phyloP scores from a whole-genome alignment of 2,329 filamentous ascomycete genomes.

The Fusarium caatingaense region DNA sequence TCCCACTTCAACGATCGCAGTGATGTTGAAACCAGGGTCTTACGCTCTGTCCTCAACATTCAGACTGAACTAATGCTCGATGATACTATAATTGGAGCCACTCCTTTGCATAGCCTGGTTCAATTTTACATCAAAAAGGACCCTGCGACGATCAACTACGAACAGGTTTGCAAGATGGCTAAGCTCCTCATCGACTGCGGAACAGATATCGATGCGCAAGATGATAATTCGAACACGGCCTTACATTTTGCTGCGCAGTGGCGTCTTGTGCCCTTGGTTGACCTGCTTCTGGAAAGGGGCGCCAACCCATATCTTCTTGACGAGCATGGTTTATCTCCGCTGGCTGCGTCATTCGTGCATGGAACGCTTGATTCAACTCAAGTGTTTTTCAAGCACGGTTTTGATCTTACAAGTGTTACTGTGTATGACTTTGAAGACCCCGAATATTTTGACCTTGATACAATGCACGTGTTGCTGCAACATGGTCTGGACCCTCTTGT shows the following conservation, averaged over 20 bases:
- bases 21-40: slow-evolving; percentile 3
- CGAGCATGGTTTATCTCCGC: slow-evolving; percentile 7
- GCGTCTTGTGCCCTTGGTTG: neutral
- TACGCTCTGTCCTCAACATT: slow-evolving; percentile 31
- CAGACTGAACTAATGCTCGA: neutral
- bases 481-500: slow-evolving; percentile 32
- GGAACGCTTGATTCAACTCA: neutral
- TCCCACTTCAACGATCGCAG: neutral
- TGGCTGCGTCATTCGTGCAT: slow-evolving; percentile 11
- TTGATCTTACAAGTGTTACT: slow-evolving; percentile 12
- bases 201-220: slow-evolving; percentile 33
- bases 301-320: slow-evolving; percentile 34
- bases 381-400: slow-evolving; percentile 29
- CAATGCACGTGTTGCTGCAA: slow-evolving; percentile 8
- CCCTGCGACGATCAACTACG: neutral
- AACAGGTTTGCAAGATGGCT: slow-evolving; percentile 12
- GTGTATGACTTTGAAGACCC: neutral
- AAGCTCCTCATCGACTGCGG: slow-evolving; percentile 26
- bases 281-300: slow-evolving; percentile 30
- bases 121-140: neutral
- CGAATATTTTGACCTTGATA: neutral
- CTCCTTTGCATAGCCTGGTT: slow-evolving; percentile 32
- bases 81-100: neutral
- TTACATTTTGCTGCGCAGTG: slow-evolving; percentile 22
- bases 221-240: slow-evolving; percentile 18